phyloP scores from a whole-genome alignment of 768 basidiomycete genomes.

The Boletellus ananas region DNA sequence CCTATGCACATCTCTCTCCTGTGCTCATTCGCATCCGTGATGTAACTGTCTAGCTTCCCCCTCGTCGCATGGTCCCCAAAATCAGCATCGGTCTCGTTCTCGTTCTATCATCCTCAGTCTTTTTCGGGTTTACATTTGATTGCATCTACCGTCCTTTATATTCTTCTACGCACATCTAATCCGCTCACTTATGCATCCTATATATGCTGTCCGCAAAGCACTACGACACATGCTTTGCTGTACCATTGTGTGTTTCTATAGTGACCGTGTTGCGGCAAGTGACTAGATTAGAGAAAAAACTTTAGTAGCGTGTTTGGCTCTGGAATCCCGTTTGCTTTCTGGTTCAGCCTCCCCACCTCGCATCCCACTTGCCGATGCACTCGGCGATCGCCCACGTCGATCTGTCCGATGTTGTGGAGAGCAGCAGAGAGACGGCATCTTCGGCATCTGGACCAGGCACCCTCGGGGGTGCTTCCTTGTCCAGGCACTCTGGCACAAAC shows the following conservation, averaged over 20 bases:
- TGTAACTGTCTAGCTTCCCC: constrained; percentile 21
- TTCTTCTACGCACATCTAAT: constrained; percentile 29
- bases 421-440: constrained; percentile 48
- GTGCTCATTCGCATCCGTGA: constrained; percentile 45
- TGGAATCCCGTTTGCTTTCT: constrained; percentile 36
- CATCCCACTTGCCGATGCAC: constrained; percentile 40
- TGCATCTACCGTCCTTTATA: constrained; percentile 22
- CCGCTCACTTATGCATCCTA: constrained; percentile 34
- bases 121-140: constrained; percentile 7
- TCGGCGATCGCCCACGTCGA: constrained; percentile 44
- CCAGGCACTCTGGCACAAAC: constrained; percentile 37
- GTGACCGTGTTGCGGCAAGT: constrained; percentile 29
- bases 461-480: constrained; percentile 34
- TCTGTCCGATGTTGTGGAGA: constrained; percentile 20
- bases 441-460: constrained; percentile 49
- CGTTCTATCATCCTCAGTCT: constrained; percentile 8
- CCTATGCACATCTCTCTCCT: constrained; percentile 52
- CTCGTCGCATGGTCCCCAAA: not conserved
- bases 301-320: not conserved
- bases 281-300: constrained; percentile 28
- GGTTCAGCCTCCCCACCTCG: constrained; percentile 40
- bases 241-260: constrained; percentile 34
- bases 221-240: constrained; percentile 27
- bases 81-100: not conserved
- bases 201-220: constrained; percentile 28